These are phyloP conservation scores for Tuber umbilicatum DNA, from an alignment of 495 filamentous ascomycete genomes.

Conservation along the genomic window DNA sequence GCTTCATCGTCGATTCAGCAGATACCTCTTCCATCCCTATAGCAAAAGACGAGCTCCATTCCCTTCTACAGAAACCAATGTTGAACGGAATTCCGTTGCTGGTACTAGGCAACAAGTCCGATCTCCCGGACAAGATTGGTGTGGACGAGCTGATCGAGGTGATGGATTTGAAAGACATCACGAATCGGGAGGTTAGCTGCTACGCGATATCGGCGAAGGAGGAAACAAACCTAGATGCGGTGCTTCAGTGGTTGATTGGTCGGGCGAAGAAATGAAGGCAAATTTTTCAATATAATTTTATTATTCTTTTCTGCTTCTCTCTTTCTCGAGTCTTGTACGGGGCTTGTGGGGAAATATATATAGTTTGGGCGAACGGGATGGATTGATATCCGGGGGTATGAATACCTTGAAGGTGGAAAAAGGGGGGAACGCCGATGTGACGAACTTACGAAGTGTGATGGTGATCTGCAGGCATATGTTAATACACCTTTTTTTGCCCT, in stretches of 20 bases:
- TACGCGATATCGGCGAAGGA: conserved; percentile 98
- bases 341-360: conserved; percentile 1
- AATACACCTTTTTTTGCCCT: neutral
- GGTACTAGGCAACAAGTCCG: conserved; percentile 97
- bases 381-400: neutral
- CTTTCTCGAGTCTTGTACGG: neutral
- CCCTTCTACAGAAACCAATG: conserved; percentile 74
- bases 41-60: conserved; percentile 85
- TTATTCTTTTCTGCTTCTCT: neutral
- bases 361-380: neutral
- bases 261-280: conserved; percentile 57
- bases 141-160: conserved; percentile 94
- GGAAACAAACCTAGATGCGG: conserved; percentile 95
- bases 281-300: neutral
- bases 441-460: conserved; percentile 4
- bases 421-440: neutral
- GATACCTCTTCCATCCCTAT: conserved; percentile 73
- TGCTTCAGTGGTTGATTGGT: conserved; percentile 93
- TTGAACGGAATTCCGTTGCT: conserved; percentile 86
- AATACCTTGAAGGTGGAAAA: neutral
- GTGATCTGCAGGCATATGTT: conserved; percentile 2
- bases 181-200: conserved; percentile 91
- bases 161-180: conserved; percentile 82
- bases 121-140: conserved; percentile 75
- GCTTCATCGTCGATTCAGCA: conserved; percentile 91